A percentile compares a stretch with the other conserved stretches of the same genome.
These are phyloP conservation scores for Populus tremula DNA, from an alignment of 345 rosid genomes.

Conservation along the genomic window DNA sequence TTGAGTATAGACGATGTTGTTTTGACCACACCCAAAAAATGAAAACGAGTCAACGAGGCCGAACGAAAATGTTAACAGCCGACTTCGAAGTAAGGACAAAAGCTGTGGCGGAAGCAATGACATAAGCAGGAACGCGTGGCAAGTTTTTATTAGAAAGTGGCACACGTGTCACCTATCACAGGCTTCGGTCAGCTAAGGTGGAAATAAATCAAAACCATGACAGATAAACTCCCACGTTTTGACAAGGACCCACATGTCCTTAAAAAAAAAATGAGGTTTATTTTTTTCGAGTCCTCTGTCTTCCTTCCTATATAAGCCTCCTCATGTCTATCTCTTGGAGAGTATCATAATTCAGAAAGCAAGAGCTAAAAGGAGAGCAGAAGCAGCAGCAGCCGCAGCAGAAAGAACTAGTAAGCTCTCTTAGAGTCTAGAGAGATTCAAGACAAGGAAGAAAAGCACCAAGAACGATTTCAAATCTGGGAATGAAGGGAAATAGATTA, in stretches of 20 bases:
- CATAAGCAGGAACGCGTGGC: background rate
- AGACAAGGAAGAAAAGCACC: background rate
- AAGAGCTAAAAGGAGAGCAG: background rate
- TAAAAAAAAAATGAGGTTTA: too few species aligned
- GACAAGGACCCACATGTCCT: background rate
- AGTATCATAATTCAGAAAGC: background rate
- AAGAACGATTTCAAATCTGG: background rate
- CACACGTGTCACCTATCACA: background rate
- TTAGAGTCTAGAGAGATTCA: background rate
- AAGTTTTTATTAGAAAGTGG: background rate
- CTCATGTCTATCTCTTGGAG: background rate
- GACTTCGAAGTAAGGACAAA: slow-evolving; percentile 3
- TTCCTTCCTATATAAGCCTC: slow-evolving; percentile 4
- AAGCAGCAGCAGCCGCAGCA: background rate
- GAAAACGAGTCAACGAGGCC: slow-evolving; percentile 14
- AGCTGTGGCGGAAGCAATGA: slow-evolving; percentile 39
- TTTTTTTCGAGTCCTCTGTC: too few species aligned
- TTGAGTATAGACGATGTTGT: background rate
- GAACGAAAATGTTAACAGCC: background rate
- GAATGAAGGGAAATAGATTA: slow-evolving; percentile 34
- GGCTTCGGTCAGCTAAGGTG: slow-evolving; percentile 5
- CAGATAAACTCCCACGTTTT: slow-evolving; percentile 13
- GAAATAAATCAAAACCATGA: background rate
- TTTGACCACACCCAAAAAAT: background rate
- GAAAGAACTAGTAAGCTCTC: background rate